These are phyloP conservation scores for Phanerochaete sordida DNA, from an alignment of 768 basidiomycete genomes.

Conservation along the genomic window DNA sequence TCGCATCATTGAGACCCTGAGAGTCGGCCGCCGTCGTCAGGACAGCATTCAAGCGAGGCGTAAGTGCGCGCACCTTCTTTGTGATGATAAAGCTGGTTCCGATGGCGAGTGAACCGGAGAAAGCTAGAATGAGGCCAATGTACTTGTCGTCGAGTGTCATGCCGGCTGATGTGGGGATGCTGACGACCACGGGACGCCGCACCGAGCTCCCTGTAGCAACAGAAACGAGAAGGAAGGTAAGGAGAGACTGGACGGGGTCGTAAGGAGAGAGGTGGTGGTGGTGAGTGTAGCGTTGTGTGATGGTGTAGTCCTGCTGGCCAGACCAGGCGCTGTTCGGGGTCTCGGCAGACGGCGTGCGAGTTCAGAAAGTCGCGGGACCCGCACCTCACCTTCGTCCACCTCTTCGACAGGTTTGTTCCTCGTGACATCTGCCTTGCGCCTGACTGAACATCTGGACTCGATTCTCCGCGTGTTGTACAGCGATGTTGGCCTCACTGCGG, in stretches of 20 bases:
- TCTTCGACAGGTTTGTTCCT: not conserved
- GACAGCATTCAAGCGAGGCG: not conserved
- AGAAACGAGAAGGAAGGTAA: not conserved
- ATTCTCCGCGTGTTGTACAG: not conserved
- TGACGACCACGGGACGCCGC: not conserved
- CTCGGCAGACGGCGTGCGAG: not conserved
- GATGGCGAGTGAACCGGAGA: constrained; percentile 82
- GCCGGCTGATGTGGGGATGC: not conserved
- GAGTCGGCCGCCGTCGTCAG: not conserved
- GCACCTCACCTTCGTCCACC: not conserved
- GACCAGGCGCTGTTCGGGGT: not conserved
- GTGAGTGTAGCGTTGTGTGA: not conserved
- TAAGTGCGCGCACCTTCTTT: constrained; percentile 71
- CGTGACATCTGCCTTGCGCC: not conserved
- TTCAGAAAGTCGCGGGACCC: not conserved
- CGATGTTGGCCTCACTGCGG: not conserved
- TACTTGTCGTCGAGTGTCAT: constrained; percentile 90
- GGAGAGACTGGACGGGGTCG: constrained; percentile 1
- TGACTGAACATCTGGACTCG: not conserved
- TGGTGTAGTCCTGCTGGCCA: not conserved
- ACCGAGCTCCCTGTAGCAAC: not conserved
- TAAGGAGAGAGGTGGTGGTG: not conserved
- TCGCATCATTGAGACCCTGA: constrained; percentile 89
- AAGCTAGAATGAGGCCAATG: constrained; percentile 86
- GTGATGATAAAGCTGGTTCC: constrained; percentile 98